phyloP scores from a whole-genome alignment of 2,329 filamentous ascomycete genomes.

The Lomentospora prolificans region DNA sequence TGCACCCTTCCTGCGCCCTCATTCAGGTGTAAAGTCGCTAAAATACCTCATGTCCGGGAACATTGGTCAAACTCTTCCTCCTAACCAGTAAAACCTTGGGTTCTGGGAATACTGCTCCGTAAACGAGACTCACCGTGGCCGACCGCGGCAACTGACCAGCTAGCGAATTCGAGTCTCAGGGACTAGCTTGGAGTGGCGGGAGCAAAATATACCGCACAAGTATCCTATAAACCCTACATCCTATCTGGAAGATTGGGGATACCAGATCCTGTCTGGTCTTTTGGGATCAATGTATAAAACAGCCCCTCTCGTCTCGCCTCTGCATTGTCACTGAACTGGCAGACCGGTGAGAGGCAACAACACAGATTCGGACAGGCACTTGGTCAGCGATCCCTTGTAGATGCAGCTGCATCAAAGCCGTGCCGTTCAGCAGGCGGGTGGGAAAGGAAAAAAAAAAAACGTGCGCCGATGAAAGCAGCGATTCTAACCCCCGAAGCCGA shows the following conservation, averaged over 20 bases:
- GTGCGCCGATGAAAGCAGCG: background rate
- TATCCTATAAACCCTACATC: too few relatives aligned
- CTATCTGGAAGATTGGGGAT: too few relatives aligned
- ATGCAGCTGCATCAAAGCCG: background rate
- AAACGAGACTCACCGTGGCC: too few relatives aligned
- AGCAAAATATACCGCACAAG: too few relatives aligned
- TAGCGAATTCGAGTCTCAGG: too few relatives aligned
- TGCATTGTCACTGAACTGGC: conserved; percentile 1
- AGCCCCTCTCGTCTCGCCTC: background rate
- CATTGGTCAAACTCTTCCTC: background rate
- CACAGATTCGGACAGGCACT: background rate
- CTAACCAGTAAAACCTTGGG: background rate
- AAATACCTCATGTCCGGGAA: background rate
- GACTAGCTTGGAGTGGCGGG: too few relatives aligned
- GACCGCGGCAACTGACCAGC: too few relatives aligned
- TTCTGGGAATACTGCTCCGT: too few relatives aligned
- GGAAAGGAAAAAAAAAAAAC: too few relatives aligned
- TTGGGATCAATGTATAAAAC: too few relatives aligned
- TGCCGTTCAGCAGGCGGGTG: background rate
- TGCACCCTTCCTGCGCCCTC: background rate
- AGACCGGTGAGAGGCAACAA: background rate
- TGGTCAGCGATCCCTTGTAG: background rate
- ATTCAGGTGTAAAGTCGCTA: background rate
- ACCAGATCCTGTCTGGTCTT: too few relatives aligned
- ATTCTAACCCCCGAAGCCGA: background rate